Evolutionary conservation across 805 yeast species (phyloP), one percentile per base, ranked within the genome.

Genomic region (Ogataea thermomethanolica): DNA sequence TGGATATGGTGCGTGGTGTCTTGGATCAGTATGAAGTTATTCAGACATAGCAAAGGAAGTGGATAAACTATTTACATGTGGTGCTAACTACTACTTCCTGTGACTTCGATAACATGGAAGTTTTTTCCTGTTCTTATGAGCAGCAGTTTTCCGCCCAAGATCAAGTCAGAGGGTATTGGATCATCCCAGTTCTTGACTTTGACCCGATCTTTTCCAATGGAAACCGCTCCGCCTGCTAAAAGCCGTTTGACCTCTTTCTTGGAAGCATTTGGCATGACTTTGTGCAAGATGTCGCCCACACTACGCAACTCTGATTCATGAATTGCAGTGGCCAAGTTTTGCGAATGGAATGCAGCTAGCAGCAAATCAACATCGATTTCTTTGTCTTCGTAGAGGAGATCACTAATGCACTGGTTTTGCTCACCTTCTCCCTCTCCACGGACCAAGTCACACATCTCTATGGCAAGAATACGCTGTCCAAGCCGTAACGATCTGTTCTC

Each of bases 401-500:
- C 73, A 11, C 95, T 81, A 11, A 86, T 73, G 15, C 73, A 66
- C 14, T 78, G 76, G 50, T 93, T 85, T 27, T 78, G 74, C 20
- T 73, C 69, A 3, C 96, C 90, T 8, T 73, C 71, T 4, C 89
- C 91, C 7, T 69, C 70, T 0, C 98, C 98, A 62, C 90, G 96
- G 29, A 93, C 71, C 53, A 93, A 69, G 53, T 88, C 95, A 6
- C 91, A 84, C 33, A 90, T 84, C 56, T 91, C 96, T 25, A 76
- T 64, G 0, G 98, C 98, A 23, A 93, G 70, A 0, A 80, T 58
- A 33, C 78, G 70, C 62, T 93, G 98, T 0, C 90, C 97, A 10
- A 69, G 49, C 40, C 96, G 72, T 22, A 64, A 49, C 1, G 81
- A 78, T n/a, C 90, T 87, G 40, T 78, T 74, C 15, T 59, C 43